Evolutionary conservation across 306 rosid species (phyloP).

Genomic region (Datisca glomerata): DNA sequence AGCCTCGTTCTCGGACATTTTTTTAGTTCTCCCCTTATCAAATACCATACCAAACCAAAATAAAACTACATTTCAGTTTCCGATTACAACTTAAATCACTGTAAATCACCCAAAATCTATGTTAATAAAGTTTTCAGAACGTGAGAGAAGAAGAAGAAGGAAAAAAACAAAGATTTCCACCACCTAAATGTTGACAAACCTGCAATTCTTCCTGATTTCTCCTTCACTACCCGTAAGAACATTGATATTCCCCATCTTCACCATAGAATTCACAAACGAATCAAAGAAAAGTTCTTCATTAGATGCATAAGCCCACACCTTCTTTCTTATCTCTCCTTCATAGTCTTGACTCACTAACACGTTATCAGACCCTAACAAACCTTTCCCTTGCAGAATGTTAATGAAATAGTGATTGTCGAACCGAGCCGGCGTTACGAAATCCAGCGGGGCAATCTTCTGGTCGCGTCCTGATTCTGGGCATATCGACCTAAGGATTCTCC

Average conservation of each 20-base stretch:
- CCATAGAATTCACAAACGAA: constrained; percentile 53
- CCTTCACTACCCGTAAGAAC: constrained; percentile 55
- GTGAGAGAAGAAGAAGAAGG: too few species aligned
- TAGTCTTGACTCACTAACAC: constrained; percentile 49
- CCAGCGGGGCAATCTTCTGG: constrained; percentile 46
- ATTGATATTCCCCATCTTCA: constrained; percentile 83
- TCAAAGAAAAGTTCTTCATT: constrained; percentile 46
- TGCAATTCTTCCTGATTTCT: constrained; percentile 59
- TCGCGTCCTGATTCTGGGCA: constrained; percentile 65
- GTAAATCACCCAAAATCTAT: too few species aligned
- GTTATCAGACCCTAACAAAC: constrained; percentile 61
- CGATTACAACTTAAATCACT: too few species aligned
- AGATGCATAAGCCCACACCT: constrained; percentile 62
- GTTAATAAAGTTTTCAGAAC: too few species aligned
- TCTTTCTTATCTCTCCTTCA: constrained; percentile 32
- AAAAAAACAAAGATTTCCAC: too few species aligned
- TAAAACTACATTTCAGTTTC: too few species aligned
- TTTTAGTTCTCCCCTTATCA: too few species aligned
- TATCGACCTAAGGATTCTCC: constrained; percentile 47
- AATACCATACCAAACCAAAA: too few species aligned
- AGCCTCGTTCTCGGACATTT: too few species aligned
- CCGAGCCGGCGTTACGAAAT: constrained; percentile 49
- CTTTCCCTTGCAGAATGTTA: constrained; percentile 65
- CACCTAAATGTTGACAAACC: constrained; percentile 46
- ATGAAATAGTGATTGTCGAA: constrained; percentile 72